Conservation (phyloP, 1,139 yeast genomes). For the Yamadazyma dendronema region DNA sequence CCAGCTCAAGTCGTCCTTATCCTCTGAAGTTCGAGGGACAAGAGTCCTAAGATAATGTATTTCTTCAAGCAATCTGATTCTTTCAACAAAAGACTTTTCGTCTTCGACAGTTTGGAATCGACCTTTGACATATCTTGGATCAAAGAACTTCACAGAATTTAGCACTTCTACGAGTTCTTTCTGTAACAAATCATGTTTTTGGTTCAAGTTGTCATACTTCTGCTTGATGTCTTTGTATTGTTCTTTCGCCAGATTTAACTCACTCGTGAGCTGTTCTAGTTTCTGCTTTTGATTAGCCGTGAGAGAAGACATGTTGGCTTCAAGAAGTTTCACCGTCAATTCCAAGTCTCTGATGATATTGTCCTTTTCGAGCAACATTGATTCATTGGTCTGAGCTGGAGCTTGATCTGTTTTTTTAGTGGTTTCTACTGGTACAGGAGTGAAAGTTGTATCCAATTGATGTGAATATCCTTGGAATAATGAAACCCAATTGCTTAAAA, state of each 20-base stretch:
- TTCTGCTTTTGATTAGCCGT: conserved; percentile 25
- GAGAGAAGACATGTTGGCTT: conserved; percentile 36
- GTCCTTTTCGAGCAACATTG: conserved; percentile 21
- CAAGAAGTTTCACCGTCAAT: conserved; percentile 41
- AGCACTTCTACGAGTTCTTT: conserved; percentile 8
- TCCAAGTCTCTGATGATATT: conserved; percentile 33
- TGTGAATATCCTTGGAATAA: background rate
- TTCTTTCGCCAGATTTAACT: conserved; percentile 20
- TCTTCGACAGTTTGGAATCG: conserved; percentile 15
- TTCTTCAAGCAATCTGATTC: conserved; percentile 35
- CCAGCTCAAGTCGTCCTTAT: conserved; percentile 19
- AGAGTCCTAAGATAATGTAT: conserved; percentile 32
- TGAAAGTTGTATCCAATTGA: conserved; percentile 2
- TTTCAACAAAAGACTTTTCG: conserved; percentile 33
- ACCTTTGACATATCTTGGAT: conserved; percentile 15
- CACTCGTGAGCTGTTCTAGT: conserved; percentile 17
- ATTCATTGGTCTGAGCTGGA: background rate
- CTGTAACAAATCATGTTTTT: conserved; percentile 8
- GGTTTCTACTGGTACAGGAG: background rate
- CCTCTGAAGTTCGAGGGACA: conserved; percentile 7
- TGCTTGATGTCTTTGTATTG: conserved; percentile 7
- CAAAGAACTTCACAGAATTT: conserved; percentile 15
- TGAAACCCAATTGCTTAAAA: background rate
- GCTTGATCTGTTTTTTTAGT: background rate
- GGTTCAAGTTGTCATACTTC: conserved; percentile 7